A percentile compares a stretch with the other conserved stretches of the same genome.
Conservation (phyloP, 768 basidiomycete species). For the Rhodocollybia butyracea region DNA sequence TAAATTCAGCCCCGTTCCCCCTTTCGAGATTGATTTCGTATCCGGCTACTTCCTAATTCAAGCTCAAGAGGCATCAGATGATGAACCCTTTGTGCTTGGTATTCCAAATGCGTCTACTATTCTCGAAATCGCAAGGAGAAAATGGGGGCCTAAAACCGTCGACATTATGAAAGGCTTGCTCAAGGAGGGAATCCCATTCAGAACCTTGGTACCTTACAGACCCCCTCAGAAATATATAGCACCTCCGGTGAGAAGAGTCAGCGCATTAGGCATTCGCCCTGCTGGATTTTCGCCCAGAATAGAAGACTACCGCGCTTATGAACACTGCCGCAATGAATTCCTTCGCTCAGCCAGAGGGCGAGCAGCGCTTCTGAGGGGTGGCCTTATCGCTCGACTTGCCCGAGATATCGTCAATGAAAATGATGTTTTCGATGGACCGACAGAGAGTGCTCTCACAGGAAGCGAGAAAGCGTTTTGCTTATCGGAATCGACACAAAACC, state of each 20-base stretch:
- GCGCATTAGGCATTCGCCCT: not conserved
- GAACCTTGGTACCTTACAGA: not conserved
- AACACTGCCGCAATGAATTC: not conserved
- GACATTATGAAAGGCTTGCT: too few relatives aligned
- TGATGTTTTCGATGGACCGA: not conserved
- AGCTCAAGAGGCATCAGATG: not conserved
- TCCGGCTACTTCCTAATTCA: conserved; percentile 32
- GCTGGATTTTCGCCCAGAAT: not conserved
- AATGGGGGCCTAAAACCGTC: not conserved
- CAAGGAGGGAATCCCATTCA: not conserved
- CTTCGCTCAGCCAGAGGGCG: not conserved
- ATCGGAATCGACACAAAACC: not conserved
- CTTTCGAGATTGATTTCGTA: too few relatives aligned
- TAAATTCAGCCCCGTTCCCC: too few relatives aligned
- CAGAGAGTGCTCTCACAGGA: too few relatives aligned
- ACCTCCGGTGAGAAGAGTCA: too few relatives aligned
- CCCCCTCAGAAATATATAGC: not conserved
- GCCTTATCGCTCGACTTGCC: not conserved
- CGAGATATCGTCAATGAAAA: not conserved
- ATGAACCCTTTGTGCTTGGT: not conserved
- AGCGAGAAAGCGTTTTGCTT: not conserved
- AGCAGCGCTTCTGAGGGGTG: not conserved
- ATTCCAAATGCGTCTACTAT: not conserved
- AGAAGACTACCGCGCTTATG: not conserved
- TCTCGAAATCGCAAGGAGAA: not conserved